Conservation (phyloP, 306 rosid species). For the Quercus gilva region DNA sequence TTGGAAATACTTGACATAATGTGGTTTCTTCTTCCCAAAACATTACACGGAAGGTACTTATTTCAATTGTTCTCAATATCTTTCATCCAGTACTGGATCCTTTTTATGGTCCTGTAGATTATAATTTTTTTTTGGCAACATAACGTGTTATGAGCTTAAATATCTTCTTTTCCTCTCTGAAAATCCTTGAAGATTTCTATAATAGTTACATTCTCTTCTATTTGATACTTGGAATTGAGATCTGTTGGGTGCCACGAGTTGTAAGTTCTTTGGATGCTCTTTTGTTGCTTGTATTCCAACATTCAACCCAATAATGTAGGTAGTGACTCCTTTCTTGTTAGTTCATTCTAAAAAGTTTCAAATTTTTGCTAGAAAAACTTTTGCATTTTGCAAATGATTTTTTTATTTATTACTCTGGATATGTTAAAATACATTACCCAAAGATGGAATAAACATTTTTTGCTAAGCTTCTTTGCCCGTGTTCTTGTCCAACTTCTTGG, state of each 20-base stretch:
- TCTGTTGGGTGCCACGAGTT: neutral
- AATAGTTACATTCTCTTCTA: neutral
- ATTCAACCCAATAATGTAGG: neutral
- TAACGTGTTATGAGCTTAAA: constrained; percentile 15
- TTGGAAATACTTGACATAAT: constrained; percentile 28
- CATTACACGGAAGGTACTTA: constrained; percentile 24
- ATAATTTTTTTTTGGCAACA: constrained; percentile 32
- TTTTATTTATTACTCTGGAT: neutral
- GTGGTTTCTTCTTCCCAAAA: constrained; percentile 31
- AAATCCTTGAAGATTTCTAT: constrained; percentile 17
- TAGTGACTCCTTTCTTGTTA: neutral
- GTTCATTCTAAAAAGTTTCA: neutral
- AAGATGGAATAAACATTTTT: neutral
- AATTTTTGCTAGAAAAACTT: neutral
- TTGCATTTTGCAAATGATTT: neutral
- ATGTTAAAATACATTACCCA: neutral
- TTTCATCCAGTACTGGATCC: constrained; percentile 33
- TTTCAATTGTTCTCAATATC: constrained; percentile 25
- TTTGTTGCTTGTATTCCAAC: neutral
- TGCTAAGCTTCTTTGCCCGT: neutral
- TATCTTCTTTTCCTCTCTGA: constrained; percentile 15
- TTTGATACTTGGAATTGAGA: neutral
- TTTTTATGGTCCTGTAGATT: constrained; percentile 37
- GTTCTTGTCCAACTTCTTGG: neutral
- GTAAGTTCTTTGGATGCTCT: neutral